phyloP scores from a whole-genome alignment of 2,329 filamentous ascomycete genomes.

The Calonectria pseudoreteaudii region DNA sequence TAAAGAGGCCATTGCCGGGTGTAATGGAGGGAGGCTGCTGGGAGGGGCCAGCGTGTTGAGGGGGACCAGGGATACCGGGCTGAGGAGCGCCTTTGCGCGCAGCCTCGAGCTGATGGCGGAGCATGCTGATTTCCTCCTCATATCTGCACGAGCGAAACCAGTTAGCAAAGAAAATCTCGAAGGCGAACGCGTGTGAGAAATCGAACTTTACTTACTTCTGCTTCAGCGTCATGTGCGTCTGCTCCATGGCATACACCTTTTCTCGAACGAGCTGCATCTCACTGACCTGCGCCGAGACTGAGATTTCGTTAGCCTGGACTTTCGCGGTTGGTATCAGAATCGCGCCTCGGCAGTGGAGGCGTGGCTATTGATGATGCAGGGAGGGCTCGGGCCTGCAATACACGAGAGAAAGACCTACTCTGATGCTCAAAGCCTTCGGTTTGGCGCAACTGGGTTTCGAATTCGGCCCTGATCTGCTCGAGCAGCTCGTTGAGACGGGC shows the following conservation, averaged over 20 bases:
- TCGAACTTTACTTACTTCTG: slow-evolving; percentile 75
- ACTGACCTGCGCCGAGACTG: slow-evolving; percentile 90
- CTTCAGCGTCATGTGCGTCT: slow-evolving; percentile 88
- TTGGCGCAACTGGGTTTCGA: slow-evolving; percentile 84
- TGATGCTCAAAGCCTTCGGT: slow-evolving; percentile 92
- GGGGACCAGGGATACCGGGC: slow-evolving; percentile 72
- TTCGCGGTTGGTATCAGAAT: background rate
- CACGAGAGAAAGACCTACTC: slow-evolving; percentile 71
- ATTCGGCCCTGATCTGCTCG: slow-evolving; percentile 90
- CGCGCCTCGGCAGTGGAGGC: background rate
- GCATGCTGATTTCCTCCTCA: slow-evolving; percentile 87
- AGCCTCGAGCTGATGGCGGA: slow-evolving; percentile 88
- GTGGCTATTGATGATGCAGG: background rate
- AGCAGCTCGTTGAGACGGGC: slow-evolving; percentile 89
- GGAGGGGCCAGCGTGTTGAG: slow-evolving; percentile 81
- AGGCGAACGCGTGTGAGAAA: background rate
- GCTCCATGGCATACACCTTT: slow-evolving; percentile 94
- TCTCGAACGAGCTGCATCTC: slow-evolving; percentile 95
- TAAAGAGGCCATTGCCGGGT: slow-evolving; percentile 92
- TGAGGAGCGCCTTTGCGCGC: slow-evolving; percentile 73
- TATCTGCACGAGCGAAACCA: slow-evolving; percentile 71
- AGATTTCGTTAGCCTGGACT: slow-evolving; percentile 36
- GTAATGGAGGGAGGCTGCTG: slow-evolving; percentile 91
- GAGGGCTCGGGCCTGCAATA: background rate
- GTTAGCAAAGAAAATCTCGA: slow-evolving; percentile 12